phyloP scores from a whole-genome alignment of 139 green algal species.

The Dunaliella primolecta region DNA sequence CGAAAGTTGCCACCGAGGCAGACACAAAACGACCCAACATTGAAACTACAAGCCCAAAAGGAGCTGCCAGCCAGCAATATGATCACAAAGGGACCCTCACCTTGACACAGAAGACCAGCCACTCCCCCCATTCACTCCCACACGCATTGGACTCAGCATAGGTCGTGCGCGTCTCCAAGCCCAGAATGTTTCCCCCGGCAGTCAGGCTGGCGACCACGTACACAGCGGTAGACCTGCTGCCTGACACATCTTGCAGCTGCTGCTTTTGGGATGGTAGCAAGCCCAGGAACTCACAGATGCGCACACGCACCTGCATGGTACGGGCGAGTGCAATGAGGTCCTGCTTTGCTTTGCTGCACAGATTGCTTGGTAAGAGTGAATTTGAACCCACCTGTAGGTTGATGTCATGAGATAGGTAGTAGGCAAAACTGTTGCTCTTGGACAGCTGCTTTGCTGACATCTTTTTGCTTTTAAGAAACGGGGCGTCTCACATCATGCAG shows the following conservation, averaged over 20 bases:
- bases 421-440: conserved; percentile 41
- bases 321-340: not conserved
- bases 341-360: not conserved
- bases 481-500: no score
- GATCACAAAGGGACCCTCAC: no score
- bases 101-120: conserved; percentile 76
- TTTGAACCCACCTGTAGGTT: conserved; percentile 49
- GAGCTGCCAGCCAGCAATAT: no score
- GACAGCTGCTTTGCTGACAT: conserved; percentile 11
- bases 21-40: no score
- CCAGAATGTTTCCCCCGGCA: conserved; percentile 51
- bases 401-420: conserved; percentile 72
- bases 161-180: conserved; percentile 44
- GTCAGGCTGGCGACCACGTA: conserved; percentile 52
- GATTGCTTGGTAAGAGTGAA: not conserved
- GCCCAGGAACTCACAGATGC: conserved; percentile 41
- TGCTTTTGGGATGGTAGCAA: not conserved
- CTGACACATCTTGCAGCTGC: not conserved
- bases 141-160: conserved; percentile 40
- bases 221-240: conserved; percentile 19
- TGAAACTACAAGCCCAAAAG: no score
- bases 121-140: conserved; percentile 61
- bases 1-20: no score
- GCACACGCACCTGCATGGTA: conserved; percentile 58
- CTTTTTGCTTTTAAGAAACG: no score